Evolutionary conservation across 345 rosid species (phyloP).

Genomic region (Eucalyptus globulus): DNA sequence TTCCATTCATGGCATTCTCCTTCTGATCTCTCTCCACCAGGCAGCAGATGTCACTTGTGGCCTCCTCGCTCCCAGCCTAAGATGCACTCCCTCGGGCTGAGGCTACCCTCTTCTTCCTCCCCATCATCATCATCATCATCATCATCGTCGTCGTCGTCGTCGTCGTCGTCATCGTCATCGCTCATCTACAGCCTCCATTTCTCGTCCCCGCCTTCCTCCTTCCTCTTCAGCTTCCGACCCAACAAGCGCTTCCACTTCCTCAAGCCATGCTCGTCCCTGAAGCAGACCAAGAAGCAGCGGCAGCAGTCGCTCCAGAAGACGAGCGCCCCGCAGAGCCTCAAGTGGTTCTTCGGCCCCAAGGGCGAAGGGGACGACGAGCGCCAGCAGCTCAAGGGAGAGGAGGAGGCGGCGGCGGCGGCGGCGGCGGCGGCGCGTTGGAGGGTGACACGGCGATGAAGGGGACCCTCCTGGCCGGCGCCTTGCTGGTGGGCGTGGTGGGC

Average conservation of each 20-base stretch:
- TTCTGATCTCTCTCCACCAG: background rate
- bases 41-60: background rate
- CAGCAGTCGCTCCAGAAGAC: conserved; percentile 41
- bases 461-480: conserved; percentile 69
- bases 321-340: conserved; percentile 50
- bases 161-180: conserved; percentile 1
- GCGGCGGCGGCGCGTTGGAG: conserved; percentile 12
- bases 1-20: background rate
- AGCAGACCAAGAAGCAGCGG: conserved; percentile 54
- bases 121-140: background rate
- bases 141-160: background rate
- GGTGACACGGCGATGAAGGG: conserved; percentile 69
- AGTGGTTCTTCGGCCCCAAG: conserved; percentile 67
- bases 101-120: background rate
- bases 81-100: background rate
- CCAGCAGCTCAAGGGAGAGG: background rate
- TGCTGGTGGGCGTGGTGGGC: conserved; percentile 80
- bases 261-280: conserved; percentile 64
- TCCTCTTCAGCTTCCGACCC: conserved; percentile 41
- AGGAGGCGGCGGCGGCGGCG: background rate
- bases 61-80: background rate
- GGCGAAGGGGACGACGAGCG: conserved; percentile 8
- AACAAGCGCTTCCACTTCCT: conserved; percentile 58
- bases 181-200: conserved; percentile 13
- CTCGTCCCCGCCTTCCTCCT: conserved; percentile 8